Evolutionary conservation across 2,329 filamentous ascomycete genomes (phyloP).

Genomic region (Trichophyton mentagrophytes): DNA sequence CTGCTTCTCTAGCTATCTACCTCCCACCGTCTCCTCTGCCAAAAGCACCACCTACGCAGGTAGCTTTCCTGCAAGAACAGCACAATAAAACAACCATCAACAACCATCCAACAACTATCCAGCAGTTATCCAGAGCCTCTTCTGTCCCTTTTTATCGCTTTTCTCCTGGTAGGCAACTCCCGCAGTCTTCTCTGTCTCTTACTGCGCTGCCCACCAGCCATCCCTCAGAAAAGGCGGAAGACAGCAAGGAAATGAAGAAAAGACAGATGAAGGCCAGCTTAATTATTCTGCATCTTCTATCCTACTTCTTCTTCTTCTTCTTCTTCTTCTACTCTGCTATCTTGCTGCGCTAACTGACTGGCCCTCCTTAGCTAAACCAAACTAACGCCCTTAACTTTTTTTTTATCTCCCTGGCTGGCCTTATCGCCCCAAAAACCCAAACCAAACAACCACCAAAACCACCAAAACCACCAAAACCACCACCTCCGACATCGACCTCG

Average conservation of each 20-base stretch:
- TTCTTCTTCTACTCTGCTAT: background rate
- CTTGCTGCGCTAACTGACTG: background rate
- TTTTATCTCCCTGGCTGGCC: background rate
- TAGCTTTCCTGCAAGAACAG: no score
- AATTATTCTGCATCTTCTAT: background rate
- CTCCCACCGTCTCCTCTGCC: no score
- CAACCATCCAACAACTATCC: background rate
- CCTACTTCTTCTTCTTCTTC: background rate
- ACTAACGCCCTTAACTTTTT: background rate
- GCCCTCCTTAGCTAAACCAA: background rate
- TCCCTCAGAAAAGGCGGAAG: no score
- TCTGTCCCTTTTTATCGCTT: background rate
- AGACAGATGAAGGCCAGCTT: no score
- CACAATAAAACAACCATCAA: no score
- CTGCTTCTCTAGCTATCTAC: no score
- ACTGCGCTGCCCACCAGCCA: slow-evolving; percentile 1
- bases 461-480: background rate
- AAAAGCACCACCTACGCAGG: no score
- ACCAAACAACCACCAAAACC: no score
- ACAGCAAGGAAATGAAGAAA: no score
- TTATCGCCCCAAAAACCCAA: background rate
- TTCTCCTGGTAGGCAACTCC: background rate
- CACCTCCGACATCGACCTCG: background rate
- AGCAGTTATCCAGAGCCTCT: slow-evolving; percentile 2
- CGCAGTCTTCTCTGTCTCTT: slow-evolving; percentile 1